Evolutionary conservation across 2,329 filamentous ascomycete species (phyloP), one percentile per base, ranked within the genome.

Genomic region (Apiospora marii): DNA sequence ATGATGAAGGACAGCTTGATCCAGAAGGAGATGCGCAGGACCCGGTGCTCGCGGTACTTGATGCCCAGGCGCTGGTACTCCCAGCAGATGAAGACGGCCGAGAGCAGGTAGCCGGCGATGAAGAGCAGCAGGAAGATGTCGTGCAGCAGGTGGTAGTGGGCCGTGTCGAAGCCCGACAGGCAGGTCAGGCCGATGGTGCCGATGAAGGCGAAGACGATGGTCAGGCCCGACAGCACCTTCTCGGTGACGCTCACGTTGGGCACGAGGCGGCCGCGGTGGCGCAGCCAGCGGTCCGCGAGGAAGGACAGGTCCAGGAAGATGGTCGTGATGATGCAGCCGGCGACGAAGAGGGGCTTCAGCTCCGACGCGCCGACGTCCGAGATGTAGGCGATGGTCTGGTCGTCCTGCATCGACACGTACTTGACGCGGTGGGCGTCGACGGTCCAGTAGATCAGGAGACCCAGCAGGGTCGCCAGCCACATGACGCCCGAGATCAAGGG

Each of bases 61-160:
- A 92, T 91, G 37, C 95, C 94, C 1, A 98, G 88, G 2, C 94
- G 91, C 79, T 96, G 92, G 82, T 97, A 98, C 82, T 98, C 95
- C 85, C 90, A 91, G 85, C 95, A 98, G 76, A 96, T 93, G 82
- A 95, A 96, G 76, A 98, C 88, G 72, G 96, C 95, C 5, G 92
- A 94, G 71, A 98, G 80, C 71, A 98, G 85, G 81, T 97, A 98
- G 46, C 94, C 96, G 19, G 83, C 91, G 80, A 98, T 94, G 82
- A 99, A 99, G 70, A 98, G 83, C 0, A 89, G 83, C 48, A 99
- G 84, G 83, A 97, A 97, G 2, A 90, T 85, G 78, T 94, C 87
- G 81, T 99, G 96, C 72, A 93, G 80, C 1, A 77, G 82, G 1
- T 87, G 86, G 80, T 98, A 90, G 71, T 86, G 84, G n/a, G 87